phyloP scores from a whole-genome alignment of 495 filamentous ascomycete genomes.

The Cairneyella variabilis region DNA sequence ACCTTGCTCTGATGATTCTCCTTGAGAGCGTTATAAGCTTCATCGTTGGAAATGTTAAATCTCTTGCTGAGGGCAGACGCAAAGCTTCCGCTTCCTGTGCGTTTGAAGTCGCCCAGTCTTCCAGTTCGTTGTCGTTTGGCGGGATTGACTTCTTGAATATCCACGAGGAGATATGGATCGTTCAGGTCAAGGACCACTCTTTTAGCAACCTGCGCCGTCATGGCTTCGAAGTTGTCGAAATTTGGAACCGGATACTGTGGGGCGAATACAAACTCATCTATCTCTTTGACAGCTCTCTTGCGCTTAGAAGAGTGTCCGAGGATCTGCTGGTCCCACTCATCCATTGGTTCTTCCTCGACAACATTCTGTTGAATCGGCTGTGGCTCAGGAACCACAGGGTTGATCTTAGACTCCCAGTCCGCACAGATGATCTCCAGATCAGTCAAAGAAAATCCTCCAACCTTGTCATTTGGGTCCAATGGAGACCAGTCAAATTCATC shows the following conservation, averaged over 20 bases:
- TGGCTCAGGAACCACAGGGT: slow-evolving; percentile 24
- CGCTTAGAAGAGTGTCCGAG: slow-evolving; percentile 38
- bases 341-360: slow-evolving; percentile 36
- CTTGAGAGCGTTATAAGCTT: slow-evolving; percentile 91
- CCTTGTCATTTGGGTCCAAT: slow-evolving; percentile 57
- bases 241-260: slow-evolving; percentile 36
- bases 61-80: slow-evolving; percentile 63
- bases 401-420: slow-evolving; percentile 70
- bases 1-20: slow-evolving; percentile 96
- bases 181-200: slow-evolving; percentile 81
- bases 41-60: slow-evolving; percentile 95
- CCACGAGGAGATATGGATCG: slow-evolving; percentile 81
- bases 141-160: slow-evolving; percentile 43
- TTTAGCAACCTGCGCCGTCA: slow-evolving; percentile 66
- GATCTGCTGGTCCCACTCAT: slow-evolving; percentile 51
- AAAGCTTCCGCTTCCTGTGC: slow-evolving; percentile 50
- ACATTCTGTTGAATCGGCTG: no score
- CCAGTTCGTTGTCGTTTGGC: slow-evolving; percentile 31
- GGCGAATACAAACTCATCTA: slow-evolving; percentile 37
- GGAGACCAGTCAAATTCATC: slow-evolving; percentile 45
- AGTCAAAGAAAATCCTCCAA: slow-evolving; percentile 65
- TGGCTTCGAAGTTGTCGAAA: slow-evolving; percentile 52
- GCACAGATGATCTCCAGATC: slow-evolving; percentile 78
- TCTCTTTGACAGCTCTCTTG: slow-evolving; percentile 25
- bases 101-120: slow-evolving; percentile 39